Evolutionary conservation across 2,329 filamentous ascomycete genomes (phyloP), one percentile per base, ranked within the genome.

Genomic region (Rutstroemia sydowiana): DNA sequence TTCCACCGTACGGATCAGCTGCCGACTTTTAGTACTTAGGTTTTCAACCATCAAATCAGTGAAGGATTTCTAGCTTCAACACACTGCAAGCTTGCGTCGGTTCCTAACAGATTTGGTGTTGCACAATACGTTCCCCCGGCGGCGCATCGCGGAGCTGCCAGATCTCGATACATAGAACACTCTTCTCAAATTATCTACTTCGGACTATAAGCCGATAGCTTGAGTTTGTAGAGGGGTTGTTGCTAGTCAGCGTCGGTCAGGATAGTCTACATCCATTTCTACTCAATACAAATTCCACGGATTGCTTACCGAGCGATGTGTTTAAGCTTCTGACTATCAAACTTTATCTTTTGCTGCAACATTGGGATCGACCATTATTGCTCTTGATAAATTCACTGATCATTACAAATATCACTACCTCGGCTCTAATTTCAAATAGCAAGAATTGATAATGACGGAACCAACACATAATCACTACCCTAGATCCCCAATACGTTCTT

Each of bases 401-500:
- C 14, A 5, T 7, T 23, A 23, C 37, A 16, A 13, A 14, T 23
- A 4, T 23, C 31, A 14, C 21, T 36, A 34, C 26, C 30, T 52
- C 58, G 55, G 53, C 57, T 58, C 55, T 59, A 59, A 53, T 30
- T 52, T 30, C 23, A 37, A 53, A 53, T 30, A 47, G 54, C 50
- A 47, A 49, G 48, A 46, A 49, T 52, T 48, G 50, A 59, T 53
- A 63, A 82, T 82, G 78, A 72, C 77, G 62, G 73, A 77, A 54
- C 69, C 70, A 66, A 71, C 76, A 62, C 78, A 82, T 70, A 78
- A 74, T 65, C 69, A 73, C 45, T 82, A 78, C 66, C 70, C 77
- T 62, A 79, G 78, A 68, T 83, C 80, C 53, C 80, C 81, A 55
- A 81, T 81, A 67, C 73, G 72, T 55, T 81, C 79, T 58, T 77